Evolutionary conservation across 257 asterid genomes (phyloP).

Genomic region (Jacaranda copaia): DNA sequence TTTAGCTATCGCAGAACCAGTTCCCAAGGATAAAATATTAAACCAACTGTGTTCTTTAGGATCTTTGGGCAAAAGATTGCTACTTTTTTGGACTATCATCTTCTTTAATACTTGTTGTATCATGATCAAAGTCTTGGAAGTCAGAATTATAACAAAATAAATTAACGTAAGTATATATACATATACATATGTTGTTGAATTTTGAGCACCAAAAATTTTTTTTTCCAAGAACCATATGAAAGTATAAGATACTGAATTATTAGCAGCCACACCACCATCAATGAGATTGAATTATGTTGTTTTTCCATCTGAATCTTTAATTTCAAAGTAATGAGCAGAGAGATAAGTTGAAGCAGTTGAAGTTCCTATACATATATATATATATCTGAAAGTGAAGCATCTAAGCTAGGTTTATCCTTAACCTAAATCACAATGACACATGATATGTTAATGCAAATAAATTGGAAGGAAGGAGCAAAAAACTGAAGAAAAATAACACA

Average conservation of each 20-base stretch:
- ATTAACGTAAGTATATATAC: too few species aligned
- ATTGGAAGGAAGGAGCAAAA: too few species aligned
- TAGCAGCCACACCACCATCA: constrained; percentile 41
- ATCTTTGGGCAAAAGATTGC: constrained; percentile 34
- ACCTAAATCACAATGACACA: neutral
- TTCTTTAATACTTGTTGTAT: constrained; percentile 46
- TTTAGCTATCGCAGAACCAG: constrained; percentile 43
- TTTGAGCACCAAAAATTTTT: too few species aligned
- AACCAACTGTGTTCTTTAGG: constrained; percentile 43
- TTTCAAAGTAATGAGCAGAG: constrained; percentile 34
- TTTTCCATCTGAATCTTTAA: constrained; percentile 9
- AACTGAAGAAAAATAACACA: neutral
- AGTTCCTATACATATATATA: constrained; percentile 40
- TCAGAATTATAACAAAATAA: neutral
- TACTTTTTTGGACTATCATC: constrained; percentile 14
- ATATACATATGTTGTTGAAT: too few species aligned
- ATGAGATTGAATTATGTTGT: constrained; percentile 23
- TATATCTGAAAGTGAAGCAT: constrained; percentile 34
- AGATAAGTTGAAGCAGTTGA: constrained; percentile 41
- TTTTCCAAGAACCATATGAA: neutral
- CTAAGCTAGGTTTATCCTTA: neutral
- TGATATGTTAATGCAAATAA: neutral
- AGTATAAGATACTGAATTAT: constrained; percentile 30
- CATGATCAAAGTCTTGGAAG: constrained; percentile 54
- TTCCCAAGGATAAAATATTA: constrained; percentile 54